Percentiles rank a stretch among this genome's conserved stretches.
phyloP scores from a whole-genome alignment of 2,329 filamentous ascomycete genomes.

The Pseudogymnoascus sp. region DNA sequence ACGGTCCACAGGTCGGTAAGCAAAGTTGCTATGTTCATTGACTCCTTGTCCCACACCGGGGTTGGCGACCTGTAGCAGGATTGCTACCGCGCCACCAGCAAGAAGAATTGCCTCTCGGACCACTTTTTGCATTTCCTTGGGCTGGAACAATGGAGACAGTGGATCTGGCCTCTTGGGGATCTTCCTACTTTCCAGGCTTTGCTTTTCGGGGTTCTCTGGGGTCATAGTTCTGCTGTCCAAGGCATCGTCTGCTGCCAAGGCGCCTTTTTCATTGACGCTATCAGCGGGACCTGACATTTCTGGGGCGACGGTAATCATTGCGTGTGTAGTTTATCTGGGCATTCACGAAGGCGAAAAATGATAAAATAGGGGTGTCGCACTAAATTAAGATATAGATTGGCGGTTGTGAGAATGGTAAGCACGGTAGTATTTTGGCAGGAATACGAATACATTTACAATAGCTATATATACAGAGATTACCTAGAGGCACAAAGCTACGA shows the following conservation, averaged over 20 bases:
- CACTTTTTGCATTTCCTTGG: constrained; percentile 26
- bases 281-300: constrained; percentile 3
- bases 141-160: constrained; percentile 9
- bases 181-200: neutral
- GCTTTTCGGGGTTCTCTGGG: neutral
- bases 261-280: neutral
- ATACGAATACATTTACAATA: neutral
- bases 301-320: neutral
- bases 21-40: constrained; percentile 32
- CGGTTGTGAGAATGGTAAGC: neutral
- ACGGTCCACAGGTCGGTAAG: constrained; percentile 28
- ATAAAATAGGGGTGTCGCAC: neutral
- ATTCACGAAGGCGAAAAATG: neutral
- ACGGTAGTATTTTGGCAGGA: neutral
- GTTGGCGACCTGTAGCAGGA: constrained; percentile 34
- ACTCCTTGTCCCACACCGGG: constrained; percentile 31
- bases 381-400: neutral
- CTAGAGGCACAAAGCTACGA: neutral
- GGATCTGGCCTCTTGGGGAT: neutral
- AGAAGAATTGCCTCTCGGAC: constrained; percentile 30
- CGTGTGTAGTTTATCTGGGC: neutral
- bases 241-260: neutral
- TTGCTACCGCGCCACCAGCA: constrained; percentile 30
- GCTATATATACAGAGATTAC: neutral
- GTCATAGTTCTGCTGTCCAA: neutral